Conservation (phyloP, 2,329 filamentous ascomycete genomes). For the Diaporthe citrichinensis region DNA sequence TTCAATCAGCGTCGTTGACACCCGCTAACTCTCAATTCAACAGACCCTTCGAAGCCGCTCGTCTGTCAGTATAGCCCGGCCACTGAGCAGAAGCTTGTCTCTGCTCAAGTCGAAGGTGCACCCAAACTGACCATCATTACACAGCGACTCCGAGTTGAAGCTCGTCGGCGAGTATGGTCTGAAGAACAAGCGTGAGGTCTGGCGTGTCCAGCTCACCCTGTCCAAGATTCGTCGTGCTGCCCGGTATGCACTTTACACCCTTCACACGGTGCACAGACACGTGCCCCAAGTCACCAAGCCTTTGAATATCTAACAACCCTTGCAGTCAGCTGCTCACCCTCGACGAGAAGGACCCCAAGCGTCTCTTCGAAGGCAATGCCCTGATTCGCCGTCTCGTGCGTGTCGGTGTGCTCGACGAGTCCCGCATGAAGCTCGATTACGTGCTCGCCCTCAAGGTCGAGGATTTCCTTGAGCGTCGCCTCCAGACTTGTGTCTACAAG, state of each 20-base stretch:
- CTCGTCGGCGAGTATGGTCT: conserved; percentile 99
- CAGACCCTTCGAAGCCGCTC: conserved; percentile 99
- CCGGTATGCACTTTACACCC: conserved; percentile 74
- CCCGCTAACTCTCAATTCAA: conserved; percentile 57
- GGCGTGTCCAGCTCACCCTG: conserved; percentile 98
- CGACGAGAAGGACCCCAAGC: conserved; percentile 99
- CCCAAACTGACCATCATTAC: conserved; percentile 74
- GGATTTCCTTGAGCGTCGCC: conserved; percentile 99
- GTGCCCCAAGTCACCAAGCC: neutral
- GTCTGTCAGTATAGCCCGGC: conserved; percentile 97
- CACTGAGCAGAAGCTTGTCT: conserved; percentile 99
- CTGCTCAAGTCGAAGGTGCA: conserved; percentile 93
- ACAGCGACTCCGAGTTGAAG: conserved; percentile 99
- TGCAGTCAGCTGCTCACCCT: conserved; percentile 98
- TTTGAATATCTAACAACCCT: conserved; percentile 45
- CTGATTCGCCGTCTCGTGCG: conserved; percentile 99
- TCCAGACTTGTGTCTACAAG: conserved; percentile 99
- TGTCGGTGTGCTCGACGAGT: conserved; percentile 99
- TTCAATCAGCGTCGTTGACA: neutral
- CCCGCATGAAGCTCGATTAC: conserved; percentile 99
- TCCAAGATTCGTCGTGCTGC: conserved; percentile 99
- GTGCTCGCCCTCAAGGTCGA: conserved; percentile 99
- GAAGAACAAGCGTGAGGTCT: conserved; percentile 99
- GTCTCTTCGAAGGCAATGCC: conserved; percentile 99
- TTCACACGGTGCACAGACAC: neutral